These are phyloP conservation scores for Cryptosporidium meleagridis DNA, from an alignment of 169 alveolate species.

Conservation along the genomic window DNA sequence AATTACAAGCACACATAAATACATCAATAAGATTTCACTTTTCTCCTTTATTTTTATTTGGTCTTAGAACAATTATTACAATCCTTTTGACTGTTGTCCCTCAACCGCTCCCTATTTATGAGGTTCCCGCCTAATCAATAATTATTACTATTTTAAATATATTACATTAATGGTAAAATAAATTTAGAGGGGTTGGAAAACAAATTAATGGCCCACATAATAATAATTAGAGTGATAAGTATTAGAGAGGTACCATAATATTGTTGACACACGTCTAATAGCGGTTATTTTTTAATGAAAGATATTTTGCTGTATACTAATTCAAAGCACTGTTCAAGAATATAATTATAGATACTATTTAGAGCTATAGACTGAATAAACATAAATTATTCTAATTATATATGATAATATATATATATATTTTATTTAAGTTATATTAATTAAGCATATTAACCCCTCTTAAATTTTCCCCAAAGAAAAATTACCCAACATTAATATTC, in stretches of 20 bases:
- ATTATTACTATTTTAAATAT: neutral
- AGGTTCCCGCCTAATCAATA: neutral
- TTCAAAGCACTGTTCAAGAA: neutral
- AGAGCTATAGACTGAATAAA: conserved; percentile 14
- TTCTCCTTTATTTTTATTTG: neutral
- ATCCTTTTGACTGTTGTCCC: neutral
- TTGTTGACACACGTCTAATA: conserved; percentile 3
- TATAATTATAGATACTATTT: neutral
- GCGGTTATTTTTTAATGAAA: neutral
- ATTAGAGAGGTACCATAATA: neutral
- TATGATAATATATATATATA: neutral
- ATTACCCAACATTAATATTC: neutral
- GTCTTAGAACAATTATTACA: neutral
- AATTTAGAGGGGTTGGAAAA: neutral
- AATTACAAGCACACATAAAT: neutral
- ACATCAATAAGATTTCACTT: neutral
- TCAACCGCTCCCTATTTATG: neutral
- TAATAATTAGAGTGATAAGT: neutral
- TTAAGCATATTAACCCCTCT: conserved; percentile 6
- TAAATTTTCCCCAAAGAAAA: conserved; percentile 8
- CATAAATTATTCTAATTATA: neutral
- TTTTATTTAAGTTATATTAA: too few species aligned
- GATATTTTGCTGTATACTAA: neutral
- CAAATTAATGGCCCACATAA: conserved; percentile 9
- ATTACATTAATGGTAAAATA: neutral